These are phyloP conservation scores for Penicillium sp. DNA, from an alignment of 2,329 filamentous ascomycete species.

Conservation along the genomic window DNA sequence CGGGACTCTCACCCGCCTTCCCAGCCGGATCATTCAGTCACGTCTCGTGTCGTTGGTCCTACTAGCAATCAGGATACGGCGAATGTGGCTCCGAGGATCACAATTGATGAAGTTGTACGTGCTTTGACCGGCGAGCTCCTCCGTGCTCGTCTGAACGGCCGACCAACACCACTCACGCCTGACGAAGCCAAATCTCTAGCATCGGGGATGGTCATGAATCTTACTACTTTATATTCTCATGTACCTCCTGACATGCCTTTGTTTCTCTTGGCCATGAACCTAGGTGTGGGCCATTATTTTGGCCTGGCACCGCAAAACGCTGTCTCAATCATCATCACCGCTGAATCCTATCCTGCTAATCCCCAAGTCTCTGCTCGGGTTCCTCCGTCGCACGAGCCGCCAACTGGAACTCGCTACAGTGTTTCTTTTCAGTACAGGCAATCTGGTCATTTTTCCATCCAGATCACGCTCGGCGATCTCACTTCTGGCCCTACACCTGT, in stretches of 20 bases:
- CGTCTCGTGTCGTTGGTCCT: neutral
- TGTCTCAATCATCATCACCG: constrained; percentile 25
- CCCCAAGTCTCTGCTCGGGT: constrained; percentile 2
- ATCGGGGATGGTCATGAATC: constrained; percentile 27
- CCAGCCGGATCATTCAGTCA: neutral
- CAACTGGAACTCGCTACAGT: constrained; percentile 16
- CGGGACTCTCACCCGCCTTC: neutral
- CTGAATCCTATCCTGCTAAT: constrained; percentile 10
- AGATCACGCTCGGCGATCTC: constrained; percentile 21
- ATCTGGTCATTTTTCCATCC: constrained; percentile 23
- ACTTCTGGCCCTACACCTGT: constrained; percentile 5
- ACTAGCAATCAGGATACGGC: constrained; percentile 7
- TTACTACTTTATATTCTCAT: constrained; percentile 28
- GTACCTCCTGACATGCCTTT: constrained; percentile 21
- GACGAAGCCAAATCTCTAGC: constrained; percentile 33
- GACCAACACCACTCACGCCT: constrained; percentile 21
- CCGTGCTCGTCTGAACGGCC: constrained; percentile 27
- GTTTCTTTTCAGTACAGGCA: constrained; percentile 26
- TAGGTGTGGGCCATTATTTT: constrained; percentile 35
- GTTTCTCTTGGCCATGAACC: constrained; percentile 30
- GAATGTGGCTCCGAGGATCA: constrained; percentile 11
- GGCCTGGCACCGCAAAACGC: constrained; percentile 25
- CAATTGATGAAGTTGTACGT: constrained; percentile 30
- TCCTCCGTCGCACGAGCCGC: constrained; percentile 7
- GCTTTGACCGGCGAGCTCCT: constrained; percentile 31